These are phyloP conservation scores for Phytophthora citricola DNA, from an alignment of 352 stramenopile genomes.

Conservation along the genomic window DNA sequence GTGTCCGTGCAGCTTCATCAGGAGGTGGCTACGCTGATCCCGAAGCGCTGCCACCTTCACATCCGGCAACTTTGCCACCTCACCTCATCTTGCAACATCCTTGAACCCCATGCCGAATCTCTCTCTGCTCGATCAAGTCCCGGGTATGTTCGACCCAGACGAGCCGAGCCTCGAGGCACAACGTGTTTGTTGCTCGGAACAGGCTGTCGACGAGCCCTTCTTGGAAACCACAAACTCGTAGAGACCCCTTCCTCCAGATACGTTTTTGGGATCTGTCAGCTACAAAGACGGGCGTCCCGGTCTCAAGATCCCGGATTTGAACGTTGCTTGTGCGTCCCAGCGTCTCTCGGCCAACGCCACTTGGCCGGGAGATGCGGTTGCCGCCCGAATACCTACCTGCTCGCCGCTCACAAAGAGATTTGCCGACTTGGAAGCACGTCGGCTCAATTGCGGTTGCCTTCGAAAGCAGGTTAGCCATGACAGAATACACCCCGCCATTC, in stretches of 20 bases:
- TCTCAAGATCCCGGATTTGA: constrained; percentile 37
- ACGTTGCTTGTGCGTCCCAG: constrained; percentile 20
- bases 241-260: constrained; percentile 32
- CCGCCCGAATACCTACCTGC: constrained; percentile 17
- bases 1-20: not conserved
- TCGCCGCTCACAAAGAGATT: constrained; percentile 42
- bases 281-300: constrained; percentile 38
- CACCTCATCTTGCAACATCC: constrained; percentile 30
- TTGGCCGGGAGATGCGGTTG: not conserved
- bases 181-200: constrained; percentile 13
- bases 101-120: constrained; percentile 29
- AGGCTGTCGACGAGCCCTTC: constrained; percentile 18
- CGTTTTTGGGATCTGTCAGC: constrained; percentile 36
- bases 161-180: constrained; percentile 7
- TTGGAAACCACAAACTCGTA: constrained; percentile 31
- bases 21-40: constrained; percentile 22
- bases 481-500: constrained; percentile 38
- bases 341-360: constrained; percentile 33
- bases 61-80: constrained; percentile 24
- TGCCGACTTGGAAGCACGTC: constrained; percentile 27
- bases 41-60: constrained; percentile 7
- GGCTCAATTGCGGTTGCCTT: constrained; percentile 7
- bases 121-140: constrained; percentile 4
- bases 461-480: constrained; percentile 26
- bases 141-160: constrained; percentile 7